Evolutionary conservation across 805 yeast species (phyloP), one percentile per base, ranked within the genome.

Genomic region (Ogataea pini): DNA sequence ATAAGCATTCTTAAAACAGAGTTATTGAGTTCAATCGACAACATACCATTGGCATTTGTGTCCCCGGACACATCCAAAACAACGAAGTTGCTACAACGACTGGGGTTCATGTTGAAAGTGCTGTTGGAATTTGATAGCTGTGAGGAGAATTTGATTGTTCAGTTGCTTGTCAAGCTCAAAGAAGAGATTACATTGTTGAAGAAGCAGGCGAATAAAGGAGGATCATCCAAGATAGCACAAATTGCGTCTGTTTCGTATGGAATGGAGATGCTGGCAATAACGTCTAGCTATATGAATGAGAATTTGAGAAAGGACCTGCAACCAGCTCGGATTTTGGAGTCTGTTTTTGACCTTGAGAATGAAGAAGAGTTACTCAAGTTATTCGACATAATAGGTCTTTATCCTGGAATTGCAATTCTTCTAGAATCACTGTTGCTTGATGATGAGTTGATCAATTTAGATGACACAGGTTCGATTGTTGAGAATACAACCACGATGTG

Each of bases 401-500:
- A 25, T 7, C 27, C 42, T 1, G 14, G 18, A 5, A 32, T 45
- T 7, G 32, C 9, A 10, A 12, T 19, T 4, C 24, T 45, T 0
- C 7, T 52, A 3, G 47, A 48, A 19, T 24, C 39, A 8, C 5
- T 47, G n/a, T 28, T 48, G 14, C 16, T 34, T 8, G 48, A 33
- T 3, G 7, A 28, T 28, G 31, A 28, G 31, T 13, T 28, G 14
- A 12, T 28, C 31, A 28, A 28, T 28, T 13, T 9, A 14, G 32
- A 34, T 1, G 58, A 59, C 7, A 27, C 50, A 1, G 46, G 54
- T 14, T 19, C 44, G 0, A 16, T 52, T 1, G 42, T 61, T 25
- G 62, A 57, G 14, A 56, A 51, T 12, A 53, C 71, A 0, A 51
- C 68, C 2, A 54, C 63, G 1, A 47, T 75, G 14, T 78, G 80